These are phyloP conservation scores for Russula foetens DNA, from an alignment of 768 basidiomycete species.

Conservation along the genomic window DNA sequence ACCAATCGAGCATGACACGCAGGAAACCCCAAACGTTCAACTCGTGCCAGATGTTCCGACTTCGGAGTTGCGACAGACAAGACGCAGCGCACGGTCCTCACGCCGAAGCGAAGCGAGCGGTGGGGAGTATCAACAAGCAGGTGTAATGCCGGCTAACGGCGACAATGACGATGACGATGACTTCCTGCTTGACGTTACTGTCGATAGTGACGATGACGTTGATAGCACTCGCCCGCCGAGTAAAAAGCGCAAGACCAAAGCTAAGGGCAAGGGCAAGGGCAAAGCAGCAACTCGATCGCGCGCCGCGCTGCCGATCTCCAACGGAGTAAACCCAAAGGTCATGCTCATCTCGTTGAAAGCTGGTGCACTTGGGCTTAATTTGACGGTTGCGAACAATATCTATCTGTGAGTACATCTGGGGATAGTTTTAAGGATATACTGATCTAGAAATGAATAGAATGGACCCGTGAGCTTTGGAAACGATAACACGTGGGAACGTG, in stretches of 20 bases:
- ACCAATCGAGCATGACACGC: slow-evolving; percentile 39
- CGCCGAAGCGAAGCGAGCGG: background rate
- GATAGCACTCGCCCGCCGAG: background rate
- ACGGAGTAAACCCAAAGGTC: slow-evolving; percentile 54
- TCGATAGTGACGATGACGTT: slow-evolving; percentile 13
- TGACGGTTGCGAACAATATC: slow-evolving; percentile 86
- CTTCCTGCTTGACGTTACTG: slow-evolving; percentile 26
- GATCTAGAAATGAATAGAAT: slow-evolving; percentile 38
- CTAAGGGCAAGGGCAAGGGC: slow-evolving; percentile 15
- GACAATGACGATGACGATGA: slow-evolving; percentile 30
- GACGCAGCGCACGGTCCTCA: slow-evolving; percentile 1
- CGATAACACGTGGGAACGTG: no score
- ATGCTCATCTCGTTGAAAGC: slow-evolving; percentile 82
- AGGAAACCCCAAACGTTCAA: slow-evolving; percentile 10
- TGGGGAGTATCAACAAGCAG: slow-evolving; percentile 10
- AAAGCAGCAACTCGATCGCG: slow-evolving; percentile 17
- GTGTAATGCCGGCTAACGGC: background rate
- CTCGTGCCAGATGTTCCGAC: slow-evolving; percentile 1
- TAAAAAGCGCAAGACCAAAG: slow-evolving; percentile 27
- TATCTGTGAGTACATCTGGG: slow-evolving; percentile 47
- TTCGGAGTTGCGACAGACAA: slow-evolving; percentile 15
- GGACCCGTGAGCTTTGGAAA: slow-evolving; percentile 63
- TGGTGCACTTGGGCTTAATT: slow-evolving; percentile 80
- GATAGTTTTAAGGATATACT: background rate
- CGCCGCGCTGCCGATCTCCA: background rate